Conservation (phyloP, 108 stramenopile species). For the Schizochytrium sp. region DNA sequence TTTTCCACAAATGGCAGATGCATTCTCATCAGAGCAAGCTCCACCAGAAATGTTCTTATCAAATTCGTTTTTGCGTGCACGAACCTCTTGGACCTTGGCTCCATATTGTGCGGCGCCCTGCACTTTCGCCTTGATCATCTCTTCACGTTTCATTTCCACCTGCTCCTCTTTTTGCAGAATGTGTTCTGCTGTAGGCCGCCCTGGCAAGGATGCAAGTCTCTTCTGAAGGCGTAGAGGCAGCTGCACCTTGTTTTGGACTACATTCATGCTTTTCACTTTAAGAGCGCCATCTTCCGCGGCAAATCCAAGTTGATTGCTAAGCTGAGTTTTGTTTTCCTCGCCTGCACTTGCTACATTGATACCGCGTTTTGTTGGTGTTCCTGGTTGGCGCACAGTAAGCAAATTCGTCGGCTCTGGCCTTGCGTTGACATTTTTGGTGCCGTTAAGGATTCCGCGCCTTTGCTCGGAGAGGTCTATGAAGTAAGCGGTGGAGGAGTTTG, state of each 20-base stretch:
- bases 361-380: conserved; percentile 31
- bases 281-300: background rate
- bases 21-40: background rate
- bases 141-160: conserved; percentile 47
- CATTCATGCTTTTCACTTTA: conserved; percentile 31
- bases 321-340: conserved; percentile 28
- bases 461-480: no score
- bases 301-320: background rate
- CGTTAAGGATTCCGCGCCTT: no score
- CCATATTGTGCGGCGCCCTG: conserved; percentile 22
- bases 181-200: conserved; percentile 16
- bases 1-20: background rate
- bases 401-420: conserved; percentile 24
- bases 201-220: conserved; percentile 49
- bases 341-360: background rate
- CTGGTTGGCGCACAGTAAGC: conserved; percentile 51
- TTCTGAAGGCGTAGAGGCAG: conserved; percentile 30
- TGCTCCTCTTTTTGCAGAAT: conserved; percentile 38
- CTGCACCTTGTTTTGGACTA: background rate
- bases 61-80: background rate
- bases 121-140: conserved; percentile 43
- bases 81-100: conserved; percentile 37
- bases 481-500: no score
- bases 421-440: no score
- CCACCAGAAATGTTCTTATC: background rate